These are phyloP conservation scores for Apocynum venetum DNA, from an alignment of 257 asterid species.

Conservation along the genomic window DNA sequence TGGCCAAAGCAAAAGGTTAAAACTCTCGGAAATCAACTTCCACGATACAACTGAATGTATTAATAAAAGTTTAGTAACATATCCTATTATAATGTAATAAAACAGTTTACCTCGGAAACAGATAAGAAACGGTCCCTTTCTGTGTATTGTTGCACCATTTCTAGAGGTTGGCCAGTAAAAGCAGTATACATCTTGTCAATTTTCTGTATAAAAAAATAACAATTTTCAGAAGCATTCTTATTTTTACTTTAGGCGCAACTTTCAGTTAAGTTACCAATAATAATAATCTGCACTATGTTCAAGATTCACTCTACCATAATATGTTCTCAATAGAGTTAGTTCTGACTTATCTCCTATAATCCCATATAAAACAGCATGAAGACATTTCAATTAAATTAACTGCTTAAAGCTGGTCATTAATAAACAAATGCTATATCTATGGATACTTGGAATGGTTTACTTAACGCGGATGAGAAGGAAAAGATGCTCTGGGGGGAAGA, in stretches of 20 bases:
- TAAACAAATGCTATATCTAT: background rate
- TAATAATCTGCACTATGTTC: background rate
- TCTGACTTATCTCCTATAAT: background rate
- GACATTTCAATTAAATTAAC: background rate
- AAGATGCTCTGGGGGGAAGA: background rate
- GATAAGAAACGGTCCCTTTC: conserved; percentile 90
- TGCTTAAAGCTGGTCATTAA: background rate
- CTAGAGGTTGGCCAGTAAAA: conserved; percentile 83
- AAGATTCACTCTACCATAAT: background rate
- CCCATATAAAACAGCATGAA: background rate
- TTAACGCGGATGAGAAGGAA: background rate
- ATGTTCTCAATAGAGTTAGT: background rate
- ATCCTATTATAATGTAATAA: conserved; percentile 1
- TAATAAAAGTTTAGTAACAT: background rate
- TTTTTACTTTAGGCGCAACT: background rate
- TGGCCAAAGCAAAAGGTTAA: background rate
- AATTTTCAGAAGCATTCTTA: background rate
- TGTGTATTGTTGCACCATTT: conserved; percentile 76
- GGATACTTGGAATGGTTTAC: background rate
- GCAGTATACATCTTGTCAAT: conserved; percentile 85
- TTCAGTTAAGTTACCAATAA: background rate
- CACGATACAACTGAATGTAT: background rate
- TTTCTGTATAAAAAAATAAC: conserved; percentile 53
- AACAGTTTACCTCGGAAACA: conserved; percentile 65
- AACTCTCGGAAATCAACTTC: conserved; percentile 5